phyloP scores from a whole-genome alignment of 192 early-diverging fungal genomes.

The Umbelopsis isabellina region DNA sequence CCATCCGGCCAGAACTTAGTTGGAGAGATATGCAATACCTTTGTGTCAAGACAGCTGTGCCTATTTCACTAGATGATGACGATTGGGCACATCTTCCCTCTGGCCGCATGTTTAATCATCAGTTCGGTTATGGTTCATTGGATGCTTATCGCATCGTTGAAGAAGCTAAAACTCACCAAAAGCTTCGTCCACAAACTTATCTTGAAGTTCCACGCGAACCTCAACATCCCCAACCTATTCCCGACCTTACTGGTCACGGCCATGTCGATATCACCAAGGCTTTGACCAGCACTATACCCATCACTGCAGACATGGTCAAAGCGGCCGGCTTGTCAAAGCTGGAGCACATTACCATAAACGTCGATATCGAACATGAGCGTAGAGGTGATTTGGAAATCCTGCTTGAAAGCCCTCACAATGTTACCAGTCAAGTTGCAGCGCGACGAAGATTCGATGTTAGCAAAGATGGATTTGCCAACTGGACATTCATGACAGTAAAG shows the following conservation, averaged over 20 bases:
- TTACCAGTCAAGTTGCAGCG: slow-evolving; percentile 70
- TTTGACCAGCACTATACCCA: slow-evolving; percentile 13
- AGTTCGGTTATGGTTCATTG: slow-evolving; percentile 91
- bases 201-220: slow-evolving; percentile 42
- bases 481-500: slow-evolving; percentile 96
- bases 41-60: slow-evolving; percentile 75
- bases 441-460: slow-evolving; percentile 67
- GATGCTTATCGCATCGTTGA: slow-evolving; percentile 86
- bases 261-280: slow-evolving; percentile 10
- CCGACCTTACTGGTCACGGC: slow-evolving; percentile 18
- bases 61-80: slow-evolving; percentile 66
- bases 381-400: slow-evolving; percentile 88
- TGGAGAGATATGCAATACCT: slow-evolving; percentile 96
- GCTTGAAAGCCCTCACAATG: slow-evolving; percentile 72
- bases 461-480: slow-evolving; percentile 72
- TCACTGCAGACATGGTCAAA: slow-evolving; percentile 55
- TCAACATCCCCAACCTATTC: slow-evolving; percentile 18
- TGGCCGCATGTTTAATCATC: slow-evolving; percentile 86
- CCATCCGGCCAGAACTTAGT: slow-evolving; percentile 86
- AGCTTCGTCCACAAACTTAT: slow-evolving; percentile 67
- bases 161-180: slow-evolving; percentile 66
- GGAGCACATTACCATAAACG: slow-evolving; percentile 89
- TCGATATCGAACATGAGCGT: slow-evolving; percentile 77
- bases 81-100: slow-evolving; percentile 75
- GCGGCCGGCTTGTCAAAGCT: slow-evolving; percentile 54